A percentile compares a stretch with the other conserved stretches of the same genome.
These are phyloP conservation scores for Saccharomycopsis fodiens DNA, from an alignment of 805 yeast species.

Conservation along the genomic window DNA sequence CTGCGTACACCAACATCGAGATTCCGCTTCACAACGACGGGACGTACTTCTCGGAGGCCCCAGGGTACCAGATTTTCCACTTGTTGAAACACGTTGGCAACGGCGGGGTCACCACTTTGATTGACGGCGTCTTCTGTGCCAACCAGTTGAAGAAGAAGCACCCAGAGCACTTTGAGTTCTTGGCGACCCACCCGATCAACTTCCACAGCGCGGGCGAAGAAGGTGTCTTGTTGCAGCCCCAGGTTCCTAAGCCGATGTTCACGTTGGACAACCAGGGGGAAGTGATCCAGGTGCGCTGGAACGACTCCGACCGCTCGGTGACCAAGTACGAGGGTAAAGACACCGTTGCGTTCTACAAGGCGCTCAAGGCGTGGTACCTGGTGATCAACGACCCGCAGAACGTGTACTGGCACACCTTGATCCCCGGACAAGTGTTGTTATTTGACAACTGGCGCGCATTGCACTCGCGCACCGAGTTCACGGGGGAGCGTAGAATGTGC, in stretches of 20 bases:
- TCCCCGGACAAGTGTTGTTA: slow-evolving; percentile 58
- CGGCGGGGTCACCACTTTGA: slow-evolving; percentile 63
- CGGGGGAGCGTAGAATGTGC: slow-evolving; percentile 63
- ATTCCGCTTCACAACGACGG: slow-evolving; percentile 66
- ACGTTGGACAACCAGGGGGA: slow-evolving; percentile 45
- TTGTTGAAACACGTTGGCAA: slow-evolving; percentile 49
- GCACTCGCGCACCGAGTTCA: slow-evolving; percentile 59
- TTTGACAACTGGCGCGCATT: slow-evolving; percentile 71
- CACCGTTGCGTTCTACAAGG: slow-evolving; percentile 37
- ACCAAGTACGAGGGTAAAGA: slow-evolving; percentile 23
- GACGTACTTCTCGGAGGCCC: slow-evolving; percentile 67
- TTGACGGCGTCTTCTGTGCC: slow-evolving; percentile 61
- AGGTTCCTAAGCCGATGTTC: slow-evolving; percentile 48
- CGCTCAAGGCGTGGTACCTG: slow-evolving; percentile 48
- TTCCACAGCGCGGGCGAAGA: slow-evolving; percentile 74
- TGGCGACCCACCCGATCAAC: slow-evolving; percentile 45
- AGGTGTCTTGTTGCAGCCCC: slow-evolving; percentile 51
- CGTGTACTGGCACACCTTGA: slow-evolving; percentile 46
- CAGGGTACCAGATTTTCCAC: slow-evolving; percentile 65
- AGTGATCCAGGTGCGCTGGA: slow-evolving; percentile 61
- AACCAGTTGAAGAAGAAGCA: slow-evolving; percentile 34
- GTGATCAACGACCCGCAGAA: slow-evolving; percentile 43
- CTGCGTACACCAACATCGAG: slow-evolving; percentile 64
- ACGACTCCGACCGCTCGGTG: slow-evolving; percentile 60
- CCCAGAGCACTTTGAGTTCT: slow-evolving; percentile 45